Conservation (phyloP, 2,329 filamentous ascomycete genomes). For the Orbilia brochopaga region DNA sequence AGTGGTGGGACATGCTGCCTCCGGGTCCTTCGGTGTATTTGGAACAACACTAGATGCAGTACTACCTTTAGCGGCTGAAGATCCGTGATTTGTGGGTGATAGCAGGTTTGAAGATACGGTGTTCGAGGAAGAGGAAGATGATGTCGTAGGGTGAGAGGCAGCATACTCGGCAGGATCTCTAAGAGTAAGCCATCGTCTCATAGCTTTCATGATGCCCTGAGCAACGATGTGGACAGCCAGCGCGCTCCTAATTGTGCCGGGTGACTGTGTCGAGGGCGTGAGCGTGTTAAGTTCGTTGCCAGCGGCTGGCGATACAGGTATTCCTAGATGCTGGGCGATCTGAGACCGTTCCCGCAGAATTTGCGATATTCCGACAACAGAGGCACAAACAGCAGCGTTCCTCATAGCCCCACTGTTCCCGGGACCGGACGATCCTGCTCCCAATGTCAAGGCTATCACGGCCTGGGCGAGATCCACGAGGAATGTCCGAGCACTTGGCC, state of each 20-base stretch:
- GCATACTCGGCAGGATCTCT: slow-evolving; percentile 51
- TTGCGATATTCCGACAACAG: slow-evolving; percentile 59
- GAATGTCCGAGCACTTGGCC: slow-evolving; percentile 63
- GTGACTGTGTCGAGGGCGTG: slow-evolving; percentile 43
- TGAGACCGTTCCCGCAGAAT: slow-evolving; percentile 40
- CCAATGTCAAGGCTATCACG: slow-evolving; percentile 65
- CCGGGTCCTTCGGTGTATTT: slow-evolving; percentile 54
- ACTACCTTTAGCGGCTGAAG: slow-evolving; percentile 39
- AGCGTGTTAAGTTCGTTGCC: slow-evolving; percentile 47
- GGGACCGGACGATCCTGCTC: slow-evolving; percentile 62
- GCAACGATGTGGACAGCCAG: slow-evolving; percentile 56
- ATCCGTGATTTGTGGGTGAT: slow-evolving; percentile 30
- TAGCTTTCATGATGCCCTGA: slow-evolving; percentile 55
- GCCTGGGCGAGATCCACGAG: slow-evolving; percentile 65
- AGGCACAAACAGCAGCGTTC: slow-evolving; percentile 63
- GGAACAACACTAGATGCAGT: slow-evolving; percentile 42
- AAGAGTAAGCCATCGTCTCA: slow-evolving; percentile 55
- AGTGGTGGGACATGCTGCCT: slow-evolving; percentile 56
- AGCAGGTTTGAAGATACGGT: slow-evolving; percentile 29
- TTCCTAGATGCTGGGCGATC: slow-evolving; percentile 43
- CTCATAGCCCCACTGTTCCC: slow-evolving; percentile 62
- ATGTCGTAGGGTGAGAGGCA: slow-evolving; percentile 48
- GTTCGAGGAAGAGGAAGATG: slow-evolving; percentile 46
- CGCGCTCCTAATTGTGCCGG: slow-evolving; percentile 53
- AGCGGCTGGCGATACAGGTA: slow-evolving; percentile 29